These are phyloP conservation scores for Sporothrix phasma DNA, from an alignment of 2,329 filamentous ascomycete genomes.

Conservation along the genomic window DNA sequence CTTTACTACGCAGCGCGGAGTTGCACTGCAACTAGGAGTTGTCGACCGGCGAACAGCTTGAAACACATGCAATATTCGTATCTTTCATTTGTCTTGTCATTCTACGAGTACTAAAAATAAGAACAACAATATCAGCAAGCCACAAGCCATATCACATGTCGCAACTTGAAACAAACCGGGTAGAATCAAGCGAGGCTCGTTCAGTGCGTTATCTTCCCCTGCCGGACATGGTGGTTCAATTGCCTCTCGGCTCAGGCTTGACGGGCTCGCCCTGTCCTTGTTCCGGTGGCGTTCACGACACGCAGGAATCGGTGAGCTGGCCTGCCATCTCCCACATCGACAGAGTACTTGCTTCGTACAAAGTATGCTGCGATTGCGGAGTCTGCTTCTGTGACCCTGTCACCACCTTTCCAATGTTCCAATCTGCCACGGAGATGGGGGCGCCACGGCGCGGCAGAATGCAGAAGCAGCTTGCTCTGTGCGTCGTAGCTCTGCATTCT, in stretches of 20 bases:
- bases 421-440: neutral
- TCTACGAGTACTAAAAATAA: no score
- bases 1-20: neutral
- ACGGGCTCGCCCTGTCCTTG: neutral
- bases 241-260: neutral
- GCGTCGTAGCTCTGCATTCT: no score
- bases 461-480: neutral
- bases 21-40: neutral
- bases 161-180: neutral
- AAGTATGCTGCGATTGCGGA: neutral
- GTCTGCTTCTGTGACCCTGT: neutral
- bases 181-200: neutral
- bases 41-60: neutral
- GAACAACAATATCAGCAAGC: no score
- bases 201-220: no score
- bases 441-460: neutral
- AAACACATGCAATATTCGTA: no score
- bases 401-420: neutral
- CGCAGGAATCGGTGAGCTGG: neutral
- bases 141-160: neutral
- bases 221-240: no score
- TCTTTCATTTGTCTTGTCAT: no score
- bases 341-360: no score
- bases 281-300: neutral
- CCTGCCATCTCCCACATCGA: no score